Evolutionary conservation across 1,284 basidiomycete species (phyloP).

Genomic region (Malassezia yamatoensis): DNA sequence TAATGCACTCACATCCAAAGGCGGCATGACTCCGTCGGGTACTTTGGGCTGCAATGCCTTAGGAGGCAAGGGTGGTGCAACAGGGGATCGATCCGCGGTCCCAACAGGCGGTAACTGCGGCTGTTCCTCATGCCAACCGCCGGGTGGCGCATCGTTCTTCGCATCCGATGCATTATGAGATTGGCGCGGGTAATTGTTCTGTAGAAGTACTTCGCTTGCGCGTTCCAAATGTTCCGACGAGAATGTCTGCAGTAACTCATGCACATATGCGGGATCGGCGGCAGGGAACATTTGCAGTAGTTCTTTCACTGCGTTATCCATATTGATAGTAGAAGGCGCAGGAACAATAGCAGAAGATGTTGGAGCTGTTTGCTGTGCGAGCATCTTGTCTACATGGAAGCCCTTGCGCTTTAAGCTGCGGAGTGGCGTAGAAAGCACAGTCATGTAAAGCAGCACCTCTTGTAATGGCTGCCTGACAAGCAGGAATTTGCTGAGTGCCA

Average conservation of each 20-base stretch:
- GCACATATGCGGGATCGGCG: conserved; percentile 39
- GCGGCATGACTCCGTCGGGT: not conserved
- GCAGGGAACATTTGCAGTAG: conserved; percentile 46
- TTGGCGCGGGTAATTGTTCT: conserved; percentile 26
- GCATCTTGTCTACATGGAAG: conserved; percentile 70
- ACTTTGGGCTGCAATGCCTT: not conserved
- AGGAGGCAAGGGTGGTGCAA: not conserved
- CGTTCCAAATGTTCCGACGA: conserved; percentile 39
- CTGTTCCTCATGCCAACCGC: not conserved
- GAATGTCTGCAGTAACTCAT: conserved; percentile 30
- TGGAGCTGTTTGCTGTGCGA: conserved; percentile 66
- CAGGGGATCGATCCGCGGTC: not conserved
- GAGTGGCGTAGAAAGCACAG: conserved; percentile 80
- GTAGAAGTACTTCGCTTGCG: conserved; percentile 39
- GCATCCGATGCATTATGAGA: not conserved
- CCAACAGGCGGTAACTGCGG: not conserved
- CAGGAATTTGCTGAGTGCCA: conserved; percentile 36
- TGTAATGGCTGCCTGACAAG: conserved; percentile 38
- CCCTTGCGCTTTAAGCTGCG: conserved; percentile 72
- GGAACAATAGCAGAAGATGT: conserved; percentile 38
- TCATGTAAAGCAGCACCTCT: conserved; percentile 65
- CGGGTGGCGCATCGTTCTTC: not conserved
- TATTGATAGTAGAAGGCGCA: conserved; percentile 13
- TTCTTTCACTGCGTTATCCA: conserved; percentile 16
- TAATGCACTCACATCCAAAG: not conserved